A percentile compares a stretch with the other conserved stretches of the same genome.
These are phyloP conservation scores for Typha latifolia DNA, from an alignment of 176 grass and related monocot species.

Conservation along the genomic window DNA sequence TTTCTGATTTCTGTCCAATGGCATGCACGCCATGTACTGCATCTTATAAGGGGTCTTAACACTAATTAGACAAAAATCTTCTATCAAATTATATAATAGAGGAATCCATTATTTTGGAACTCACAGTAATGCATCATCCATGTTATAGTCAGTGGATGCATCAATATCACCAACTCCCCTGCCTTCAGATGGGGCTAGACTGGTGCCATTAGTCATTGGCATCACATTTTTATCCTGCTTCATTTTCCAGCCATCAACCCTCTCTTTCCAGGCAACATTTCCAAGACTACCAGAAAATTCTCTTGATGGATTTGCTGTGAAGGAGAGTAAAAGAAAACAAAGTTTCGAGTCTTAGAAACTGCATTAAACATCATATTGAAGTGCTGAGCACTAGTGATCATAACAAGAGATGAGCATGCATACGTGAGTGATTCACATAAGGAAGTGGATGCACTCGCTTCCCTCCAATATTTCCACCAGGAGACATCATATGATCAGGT, in stretches of 20 bases:
- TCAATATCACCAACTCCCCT: constrained; percentile 73
- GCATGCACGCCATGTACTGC: neutral
- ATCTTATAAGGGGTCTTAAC: neutral
- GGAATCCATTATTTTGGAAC: neutral
- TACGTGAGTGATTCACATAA: constrained; percentile 73
- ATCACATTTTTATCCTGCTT: constrained; percentile 81
- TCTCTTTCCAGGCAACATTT: constrained; percentile 98
- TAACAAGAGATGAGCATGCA: constrained; percentile 19
- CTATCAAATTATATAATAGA: neutral
- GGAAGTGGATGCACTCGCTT: constrained; percentile 68
- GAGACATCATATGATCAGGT: constrained; percentile 92
- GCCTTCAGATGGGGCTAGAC: constrained; percentile 84
- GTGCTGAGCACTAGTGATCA: neutral
- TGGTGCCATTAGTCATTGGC: constrained; percentile 90
- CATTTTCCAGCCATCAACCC: constrained; percentile 99
- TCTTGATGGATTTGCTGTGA: constrained; percentile 72
- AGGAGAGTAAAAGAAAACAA: constrained; percentile 13
- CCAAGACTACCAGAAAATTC: constrained; percentile 89
- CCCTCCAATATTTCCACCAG: constrained; percentile 56
- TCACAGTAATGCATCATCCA: constrained; percentile 95
- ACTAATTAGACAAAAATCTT: neutral
- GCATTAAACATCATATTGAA: constrained; percentile 18
- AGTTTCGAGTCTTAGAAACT: neutral
- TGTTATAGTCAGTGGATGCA: constrained; percentile 91
- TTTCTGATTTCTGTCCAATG: neutral